Conservation (phyloP, 176 grass and related monocot genomes). For the Aegilops tauschii region DNA sequence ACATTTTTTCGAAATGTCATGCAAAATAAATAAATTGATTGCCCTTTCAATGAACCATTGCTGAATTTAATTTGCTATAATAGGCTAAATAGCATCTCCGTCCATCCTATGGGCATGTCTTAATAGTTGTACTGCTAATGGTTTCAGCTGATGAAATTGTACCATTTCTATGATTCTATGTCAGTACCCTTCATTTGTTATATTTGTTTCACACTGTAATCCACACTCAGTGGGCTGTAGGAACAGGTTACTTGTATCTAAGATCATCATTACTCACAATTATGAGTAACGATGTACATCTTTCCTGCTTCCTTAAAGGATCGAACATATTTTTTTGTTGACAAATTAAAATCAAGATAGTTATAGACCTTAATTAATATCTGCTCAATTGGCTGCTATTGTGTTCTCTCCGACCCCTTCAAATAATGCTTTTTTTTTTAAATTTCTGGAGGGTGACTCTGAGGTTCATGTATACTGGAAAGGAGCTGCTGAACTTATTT, state of each 20-base stretch:
- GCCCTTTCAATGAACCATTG: too few relatives aligned
- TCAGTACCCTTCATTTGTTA: too few relatives aligned
- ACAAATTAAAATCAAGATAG: not conserved
- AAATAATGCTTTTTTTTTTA: not conserved
- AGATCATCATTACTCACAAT: not conserved
- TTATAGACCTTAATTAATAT: not conserved
- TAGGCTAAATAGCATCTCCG: not conserved
- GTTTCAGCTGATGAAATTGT: not conserved
- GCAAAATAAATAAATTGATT: too few relatives aligned
- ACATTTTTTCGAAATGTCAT: too few relatives aligned
- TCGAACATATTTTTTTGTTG: not conserved
- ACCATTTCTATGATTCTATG: too few relatives aligned
- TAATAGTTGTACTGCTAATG: not conserved
- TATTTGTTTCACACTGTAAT: not conserved
- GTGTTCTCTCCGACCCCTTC: not conserved
- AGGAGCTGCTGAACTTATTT: slow-evolving; percentile 94
- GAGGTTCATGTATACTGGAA: slow-evolving; percentile 94
- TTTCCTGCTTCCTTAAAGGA: not conserved
- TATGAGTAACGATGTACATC: not conserved
- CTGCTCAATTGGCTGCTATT: not conserved
- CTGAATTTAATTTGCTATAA: not conserved
- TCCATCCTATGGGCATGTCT: not conserved
- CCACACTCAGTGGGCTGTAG: not conserved
- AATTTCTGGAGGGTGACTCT: slow-evolving; percentile 50
- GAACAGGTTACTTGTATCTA: not conserved